These are phyloP conservation scores for Coemansia sp. DNA, from an alignment of 192 early-diverging fungal species.

Conservation along the genomic window DNA sequence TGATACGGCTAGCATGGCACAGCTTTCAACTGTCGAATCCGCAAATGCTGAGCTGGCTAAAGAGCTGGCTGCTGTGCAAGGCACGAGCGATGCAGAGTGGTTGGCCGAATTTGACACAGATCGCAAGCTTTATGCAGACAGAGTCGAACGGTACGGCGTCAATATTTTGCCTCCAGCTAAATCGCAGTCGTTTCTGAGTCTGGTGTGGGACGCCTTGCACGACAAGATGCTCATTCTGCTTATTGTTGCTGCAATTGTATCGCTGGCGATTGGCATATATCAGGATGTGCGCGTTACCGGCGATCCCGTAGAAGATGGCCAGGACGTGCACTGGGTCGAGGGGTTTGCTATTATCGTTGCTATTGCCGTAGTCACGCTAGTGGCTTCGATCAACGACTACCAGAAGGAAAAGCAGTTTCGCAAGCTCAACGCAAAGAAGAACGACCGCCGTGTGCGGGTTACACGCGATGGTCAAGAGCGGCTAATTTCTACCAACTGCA, in stretches of 20 bases:
- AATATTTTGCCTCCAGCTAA: conserved; percentile 71
- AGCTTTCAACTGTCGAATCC: not conserved
- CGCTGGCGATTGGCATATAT: conserved; percentile 76
- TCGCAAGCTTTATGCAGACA: conserved; percentile 52
- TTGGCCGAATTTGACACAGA: conserved; percentile 46
- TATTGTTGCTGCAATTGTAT: conserved; percentile 71
- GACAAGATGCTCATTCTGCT: conserved; percentile 81
- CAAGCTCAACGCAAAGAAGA: conserved; percentile 82
- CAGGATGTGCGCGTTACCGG: conserved; percentile 65
- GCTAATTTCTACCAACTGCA: conserved; percentile 70
- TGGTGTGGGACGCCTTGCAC: conserved; percentile 81
- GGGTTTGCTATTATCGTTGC: conserved; percentile 82
- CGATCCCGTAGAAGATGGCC: conserved; percentile 39
- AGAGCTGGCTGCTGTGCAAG: conserved; percentile 38
- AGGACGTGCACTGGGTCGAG: conserved; percentile 76
- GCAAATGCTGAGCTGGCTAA: conserved; percentile 27
- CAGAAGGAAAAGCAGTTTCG: conserved; percentile 86
- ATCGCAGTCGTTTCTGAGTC: conserved; percentile 64
- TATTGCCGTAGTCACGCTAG: conserved; percentile 72
- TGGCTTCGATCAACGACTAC: conserved; percentile 78
- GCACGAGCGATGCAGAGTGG: conserved; percentile 25
- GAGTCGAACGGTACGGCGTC: conserved; percentile 61
- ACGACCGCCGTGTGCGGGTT: conserved; percentile 74
- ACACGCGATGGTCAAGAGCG: conserved; percentile 67
- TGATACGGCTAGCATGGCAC: conserved; percentile 1